These are phyloP conservation scores for Pseudonectria buxi DNA, from an alignment of 2,329 filamentous ascomycete species.

Conservation along the genomic window DNA sequence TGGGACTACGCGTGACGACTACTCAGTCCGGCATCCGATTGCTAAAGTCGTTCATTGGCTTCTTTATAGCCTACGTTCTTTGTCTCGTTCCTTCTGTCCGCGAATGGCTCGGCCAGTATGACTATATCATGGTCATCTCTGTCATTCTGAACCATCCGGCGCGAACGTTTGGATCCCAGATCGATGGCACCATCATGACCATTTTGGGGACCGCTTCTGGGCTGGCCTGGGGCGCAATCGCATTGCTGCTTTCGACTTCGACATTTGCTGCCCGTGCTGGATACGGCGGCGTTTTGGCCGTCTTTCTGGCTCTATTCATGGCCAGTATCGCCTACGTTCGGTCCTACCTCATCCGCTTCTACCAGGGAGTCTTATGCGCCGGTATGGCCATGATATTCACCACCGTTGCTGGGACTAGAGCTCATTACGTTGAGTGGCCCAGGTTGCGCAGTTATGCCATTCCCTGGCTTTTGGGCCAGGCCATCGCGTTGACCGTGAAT, in stretches of 20 bases:
- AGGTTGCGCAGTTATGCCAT: conserved; percentile 47
- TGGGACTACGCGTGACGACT: conserved; percentile 34
- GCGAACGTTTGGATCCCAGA: conserved; percentile 48
- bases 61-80: conserved; percentile 48
- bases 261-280: conserved; percentile 38
- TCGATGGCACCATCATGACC: conserved; percentile 49
- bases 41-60: conserved; percentile 48
- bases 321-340: conserved; percentile 44
- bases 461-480: conserved; percentile 50
- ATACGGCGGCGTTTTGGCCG: conserved; percentile 48
- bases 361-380: conserved; percentile 48
- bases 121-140: conserved; percentile 50
- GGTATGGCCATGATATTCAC: conserved; percentile 50
- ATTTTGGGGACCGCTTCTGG: conserved; percentile 47
- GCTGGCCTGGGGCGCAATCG: conserved; percentile 49
- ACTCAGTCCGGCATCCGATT: conserved; percentile 46
- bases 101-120: conserved; percentile 46
- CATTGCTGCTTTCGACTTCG: conserved; percentile 46
- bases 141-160: conserved; percentile 53
- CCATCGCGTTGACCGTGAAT: conserved; percentile 43
- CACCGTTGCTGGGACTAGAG: conserved; percentile 43
- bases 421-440: conserved; percentile 36
- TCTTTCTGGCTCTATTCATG: conserved; percentile 49
- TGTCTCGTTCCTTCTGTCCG: conserved; percentile 44
- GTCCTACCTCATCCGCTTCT: conserved; percentile 49